Percentiles rank a stretch among this genome's conserved stretches.
phyloP scores from a whole-genome alignment of 768 basidiomycete species.

The Erythrobasidium yunnanense region DNA sequence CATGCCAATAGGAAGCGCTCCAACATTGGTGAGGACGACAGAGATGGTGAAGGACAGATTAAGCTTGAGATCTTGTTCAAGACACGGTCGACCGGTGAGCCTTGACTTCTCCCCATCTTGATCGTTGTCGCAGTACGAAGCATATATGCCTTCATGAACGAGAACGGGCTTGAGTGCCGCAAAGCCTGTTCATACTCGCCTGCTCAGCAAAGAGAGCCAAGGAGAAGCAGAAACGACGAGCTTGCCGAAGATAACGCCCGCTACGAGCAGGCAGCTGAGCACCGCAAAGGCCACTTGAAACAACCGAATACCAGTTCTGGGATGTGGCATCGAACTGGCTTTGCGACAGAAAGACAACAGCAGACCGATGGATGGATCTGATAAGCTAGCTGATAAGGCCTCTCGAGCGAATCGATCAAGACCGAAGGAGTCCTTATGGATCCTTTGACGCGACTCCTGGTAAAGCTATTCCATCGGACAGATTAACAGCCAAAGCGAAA shows the following conservation, averaged over 20 bases:
- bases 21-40: slow-evolving; percentile 42
- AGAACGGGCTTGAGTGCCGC: slow-evolving; percentile 22
- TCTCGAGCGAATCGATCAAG: no score
- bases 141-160: slow-evolving; percentile 12
- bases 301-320: not conserved
- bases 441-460: no score
- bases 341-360: no score
- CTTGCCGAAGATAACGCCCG: slow-evolving; percentile 21
- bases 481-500: no score
- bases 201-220: not conserved
- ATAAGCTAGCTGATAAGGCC: no score
- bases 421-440: no score
- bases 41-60: slow-evolving; percentile 42
- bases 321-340: no score
- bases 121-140: slow-evolving; percentile 1
- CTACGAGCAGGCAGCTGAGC: not conserved
- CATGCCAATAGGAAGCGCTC: slow-evolving; percentile 31
- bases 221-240: not conserved
- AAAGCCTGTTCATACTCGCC: slow-evolving; percentile 6
- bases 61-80: slow-evolving; percentile 19
- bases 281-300: slow-evolving; percentile 10
- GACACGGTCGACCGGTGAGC: slow-evolving; percentile 13
- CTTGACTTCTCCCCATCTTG: not conserved
- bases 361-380: no score
- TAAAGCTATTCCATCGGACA: no score